Base-by-base conservation (phyloP, 805 yeast genomes). In the Starmerella potacharoeniae region DNA sequence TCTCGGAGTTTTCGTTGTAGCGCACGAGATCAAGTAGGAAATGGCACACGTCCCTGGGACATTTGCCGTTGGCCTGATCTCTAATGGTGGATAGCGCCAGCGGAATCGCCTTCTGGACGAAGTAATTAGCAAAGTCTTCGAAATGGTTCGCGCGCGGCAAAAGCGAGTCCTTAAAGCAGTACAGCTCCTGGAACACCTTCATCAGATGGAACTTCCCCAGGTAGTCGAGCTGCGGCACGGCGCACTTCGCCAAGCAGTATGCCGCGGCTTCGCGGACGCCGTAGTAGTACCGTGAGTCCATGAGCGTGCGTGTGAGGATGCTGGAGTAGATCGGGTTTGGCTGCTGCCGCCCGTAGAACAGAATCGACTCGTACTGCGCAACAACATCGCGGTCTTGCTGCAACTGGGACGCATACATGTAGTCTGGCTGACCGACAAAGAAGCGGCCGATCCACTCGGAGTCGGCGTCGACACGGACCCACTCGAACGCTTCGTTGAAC, bases 391-490 rank as follows among this genome's bases (percentile, higher is more conserved):
- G 73, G 69, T 93, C 99, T 66, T 89, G 95, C 62, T 86, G 93
- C 34, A 93, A 71, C 65, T 93, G 98, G 0, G 97, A 86, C 0
- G 88, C 86, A 66, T 79, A 93, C 97, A 93, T 93, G 65, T 88
- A 85, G 63, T 89, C 97, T 0, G 96, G 95, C 69, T 90, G 96
- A 62, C 83, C 86, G 36, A 93, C 80, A 56, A 81, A 76, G 28
- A 87, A 74, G 60, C 79, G 80, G 57, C 95, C 87, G 50, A 93
- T 84, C 99, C 99, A 93, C 68, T 93, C 98, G 64, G 84, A 86
- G 68, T 93, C 99, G 0, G 97, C 90, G 70, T 93, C 99, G n/a
- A 91, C 86, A 62, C 99, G 76, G 40, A 93, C 76, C 99, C 99
- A 93, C 64, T 93, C 98, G 69, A 89, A 93, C 0, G 96, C 96